Conservation (phyloP, 1,284 basidiomycete genomes). For the Moesziomyces globuligerus region DNA sequence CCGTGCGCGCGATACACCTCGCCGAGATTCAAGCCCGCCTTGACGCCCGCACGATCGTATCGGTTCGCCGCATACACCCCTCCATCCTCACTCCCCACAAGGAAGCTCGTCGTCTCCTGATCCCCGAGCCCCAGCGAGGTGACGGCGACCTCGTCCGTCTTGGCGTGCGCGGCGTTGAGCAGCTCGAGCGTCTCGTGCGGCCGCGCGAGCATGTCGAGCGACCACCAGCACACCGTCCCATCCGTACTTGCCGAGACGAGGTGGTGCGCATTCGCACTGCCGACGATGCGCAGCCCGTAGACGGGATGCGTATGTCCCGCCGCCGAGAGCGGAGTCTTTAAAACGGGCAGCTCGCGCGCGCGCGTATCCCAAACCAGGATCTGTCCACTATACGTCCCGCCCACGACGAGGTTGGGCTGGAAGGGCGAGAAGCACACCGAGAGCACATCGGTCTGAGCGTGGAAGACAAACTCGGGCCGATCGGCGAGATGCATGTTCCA, state of each 20-base stretch:
- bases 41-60: conserved; percentile 93
- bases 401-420: conserved; percentile 95
- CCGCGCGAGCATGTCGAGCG: conserved; percentile 96
- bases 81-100: conserved; percentile 97
- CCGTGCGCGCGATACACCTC: conserved; percentile 92
- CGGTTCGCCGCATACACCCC: conserved; percentile 93
- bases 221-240: conserved; percentile 95
- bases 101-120: conserved; percentile 93
- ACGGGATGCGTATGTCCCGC: conserved; percentile 98
- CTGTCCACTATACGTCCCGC: conserved; percentile 97
- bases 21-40: conserved; percentile 86
- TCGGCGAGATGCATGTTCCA: conserved; percentile 97
- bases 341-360: conserved; percentile 84
- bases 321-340: conserved; percentile 89
- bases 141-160: conserved; percentile 87
- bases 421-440: conserved; percentile 97
- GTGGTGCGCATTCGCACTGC: conserved; percentile 97
- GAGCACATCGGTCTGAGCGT: conserved; percentile 95
- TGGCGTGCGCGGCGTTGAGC: conserved; percentile 45
- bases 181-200: conserved; percentile 71
- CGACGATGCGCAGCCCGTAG: conserved; percentile 95
- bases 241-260: conserved; percentile 95
- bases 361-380: conserved; percentile 99
- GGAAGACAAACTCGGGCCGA: conserved; percentile 95
- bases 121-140: conserved; percentile 91